Base-by-base conservation (phyloP, 805 yeast species). In the Lachancea nothofagi region DNA sequence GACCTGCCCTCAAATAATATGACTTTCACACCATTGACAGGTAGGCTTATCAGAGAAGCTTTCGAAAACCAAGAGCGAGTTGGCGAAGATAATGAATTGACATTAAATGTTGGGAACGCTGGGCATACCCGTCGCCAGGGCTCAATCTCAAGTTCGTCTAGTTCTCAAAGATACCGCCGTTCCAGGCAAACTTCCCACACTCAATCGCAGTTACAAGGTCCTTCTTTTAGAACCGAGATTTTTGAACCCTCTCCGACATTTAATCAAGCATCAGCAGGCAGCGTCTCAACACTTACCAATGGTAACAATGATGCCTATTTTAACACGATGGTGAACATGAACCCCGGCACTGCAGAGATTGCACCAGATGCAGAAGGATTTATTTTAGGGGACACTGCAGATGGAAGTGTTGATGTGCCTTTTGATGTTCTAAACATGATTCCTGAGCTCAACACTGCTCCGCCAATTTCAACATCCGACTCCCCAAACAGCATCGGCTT, bases 61-160 rank as follows among this genome's bases (percentile, higher is more conserved):
- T 8, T 7, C 13, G 29, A 12, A 12, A 7, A 13, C 19, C 5
- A 17, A 5, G 22, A 23, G 12, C 12, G 33, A 29, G 44, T 36
- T 13, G 44, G 39, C 14, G 45, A 34, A 12, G 42, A 38, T 9
- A 38, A 38, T n/a, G 59, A 51, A 24, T 31, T 55, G 15, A 42
- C 53, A 4, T 30, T 55, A 29, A 51, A 47, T 33, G 36, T 52
- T 18, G 55, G 55, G 3, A 41, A 38, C 8, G 36, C 43, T 10
- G 51, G 53, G 7, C 51, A 43, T 20, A 34, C 26, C 25, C 50
- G 56, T 20, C 46, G 56, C 13, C 47, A 45, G 22, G 44, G 45
- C 2, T 47, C 53, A 7, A 22, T 43, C 6, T 31, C 40, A 7
- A 41, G 44, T 14, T 28, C 33, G 7, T 21, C 37, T 9, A 32